Conservation (phyloP, 306 rosid species). For the Rosa chinensis region DNA sequence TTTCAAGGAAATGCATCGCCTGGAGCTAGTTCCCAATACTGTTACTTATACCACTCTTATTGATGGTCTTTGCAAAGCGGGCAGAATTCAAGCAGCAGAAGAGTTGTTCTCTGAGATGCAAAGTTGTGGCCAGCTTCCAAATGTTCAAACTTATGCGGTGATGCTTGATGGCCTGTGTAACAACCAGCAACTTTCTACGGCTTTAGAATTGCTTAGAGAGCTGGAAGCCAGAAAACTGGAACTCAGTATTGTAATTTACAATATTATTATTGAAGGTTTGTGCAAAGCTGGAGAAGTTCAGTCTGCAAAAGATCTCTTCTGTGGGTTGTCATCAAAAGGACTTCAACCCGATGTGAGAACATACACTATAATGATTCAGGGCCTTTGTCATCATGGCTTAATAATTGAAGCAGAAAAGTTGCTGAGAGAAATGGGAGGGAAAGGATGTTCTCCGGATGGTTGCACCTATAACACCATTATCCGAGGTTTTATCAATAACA, state of each 20-base stretch:
- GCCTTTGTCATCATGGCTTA: not conserved
- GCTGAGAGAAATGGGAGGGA: not conserved
- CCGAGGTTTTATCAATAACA: not conserved
- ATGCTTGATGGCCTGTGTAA: too few species aligned
- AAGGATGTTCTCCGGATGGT: not conserved
- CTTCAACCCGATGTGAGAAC: too few species aligned
- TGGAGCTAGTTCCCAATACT: not conserved
- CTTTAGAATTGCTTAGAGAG: too few species aligned
- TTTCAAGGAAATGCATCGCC: not conserved
- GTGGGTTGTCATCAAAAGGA: too few species aligned
- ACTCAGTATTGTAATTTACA: too few species aligned
- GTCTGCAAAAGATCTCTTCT: too few species aligned
- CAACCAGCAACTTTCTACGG: too few species aligned
- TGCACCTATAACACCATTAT: not conserved
- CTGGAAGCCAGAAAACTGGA: too few species aligned
- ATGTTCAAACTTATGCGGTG: not conserved
- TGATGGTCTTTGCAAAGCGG: not conserved
- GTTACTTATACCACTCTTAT: not conserved
- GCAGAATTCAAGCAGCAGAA: not conserved
- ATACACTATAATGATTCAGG: not conserved
- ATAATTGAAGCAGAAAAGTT: not conserved
- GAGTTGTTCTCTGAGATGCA: not conserved
- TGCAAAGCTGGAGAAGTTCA: too few species aligned
- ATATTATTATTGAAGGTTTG: too few species aligned
- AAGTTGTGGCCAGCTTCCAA: not conserved